These are phyloP conservation scores for Aspergillus uvarum DNA, from an alignment of 2,329 filamentous ascomycete genomes.

Conservation along the genomic window DNA sequence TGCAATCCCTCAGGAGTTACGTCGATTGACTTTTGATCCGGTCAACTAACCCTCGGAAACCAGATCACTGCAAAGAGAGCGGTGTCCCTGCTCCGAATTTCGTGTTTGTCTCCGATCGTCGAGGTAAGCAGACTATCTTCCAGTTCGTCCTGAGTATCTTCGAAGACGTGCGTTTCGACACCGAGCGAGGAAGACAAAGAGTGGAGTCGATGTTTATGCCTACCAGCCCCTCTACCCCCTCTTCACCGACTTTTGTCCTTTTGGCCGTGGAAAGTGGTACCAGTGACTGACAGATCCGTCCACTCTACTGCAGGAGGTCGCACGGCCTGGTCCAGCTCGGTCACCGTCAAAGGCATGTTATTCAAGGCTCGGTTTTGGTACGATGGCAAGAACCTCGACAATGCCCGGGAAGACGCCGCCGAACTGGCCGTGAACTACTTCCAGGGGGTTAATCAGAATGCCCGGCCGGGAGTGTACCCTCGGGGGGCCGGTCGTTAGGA, in stretches of 20 bases:
- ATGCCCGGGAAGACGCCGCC: conserved; percentile 87
- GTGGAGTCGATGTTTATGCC: conserved; percentile 27
- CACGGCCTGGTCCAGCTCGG: conserved; percentile 84
- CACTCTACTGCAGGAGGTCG: conserved; percentile 65
- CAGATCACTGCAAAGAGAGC: conserved; percentile 59
- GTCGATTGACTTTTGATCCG: not conserved
- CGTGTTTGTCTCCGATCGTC: conserved; percentile 71
- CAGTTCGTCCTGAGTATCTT: conserved; percentile 17
- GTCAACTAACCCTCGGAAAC: conserved; percentile 2
- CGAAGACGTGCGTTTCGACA: conserved; percentile 21
- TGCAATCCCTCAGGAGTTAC: conserved; percentile 15
- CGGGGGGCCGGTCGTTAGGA: not conserved
- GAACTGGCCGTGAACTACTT: conserved; percentile 61
- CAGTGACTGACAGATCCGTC: conserved; percentile 22
- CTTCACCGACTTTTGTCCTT: conserved; percentile 37
- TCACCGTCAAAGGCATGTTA: conserved; percentile 66
- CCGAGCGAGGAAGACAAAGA: conserved; percentile 18
- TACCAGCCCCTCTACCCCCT: not conserved
- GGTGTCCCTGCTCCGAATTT: conserved; percentile 60
- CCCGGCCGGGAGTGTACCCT: not conserved
- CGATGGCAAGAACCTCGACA: conserved; percentile 82
- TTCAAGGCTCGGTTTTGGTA: conserved; percentile 85
- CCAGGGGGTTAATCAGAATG: not conserved
- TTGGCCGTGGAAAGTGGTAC: conserved; percentile 25
- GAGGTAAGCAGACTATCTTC: conserved; percentile 54